phyloP scores from a whole-genome alignment of 768 basidiomycete genomes.

The Boletus speciosus region DNA sequence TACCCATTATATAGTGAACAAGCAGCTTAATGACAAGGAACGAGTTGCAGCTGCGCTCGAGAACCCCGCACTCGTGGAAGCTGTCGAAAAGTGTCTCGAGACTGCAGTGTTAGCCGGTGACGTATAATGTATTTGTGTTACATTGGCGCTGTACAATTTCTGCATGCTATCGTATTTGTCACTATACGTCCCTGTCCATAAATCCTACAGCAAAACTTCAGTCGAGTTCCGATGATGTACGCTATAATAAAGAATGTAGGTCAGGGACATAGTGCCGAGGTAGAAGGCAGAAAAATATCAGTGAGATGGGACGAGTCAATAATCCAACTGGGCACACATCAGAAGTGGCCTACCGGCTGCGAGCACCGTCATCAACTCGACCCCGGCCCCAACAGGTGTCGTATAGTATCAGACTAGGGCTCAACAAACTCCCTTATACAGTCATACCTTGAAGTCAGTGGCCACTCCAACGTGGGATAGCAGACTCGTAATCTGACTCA shows the following conservation, averaged over 20 bases:
- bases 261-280: too few species aligned
- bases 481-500: conserved; percentile 4
- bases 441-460: conserved; percentile 15
- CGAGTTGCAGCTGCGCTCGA: conserved; percentile 96
- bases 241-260: too few species aligned
- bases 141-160: not conserved
- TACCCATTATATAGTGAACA: conserved; percentile 66
- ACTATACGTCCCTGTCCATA: not conserved
- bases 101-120: conserved; percentile 26
- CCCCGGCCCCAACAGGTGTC: not conserved
- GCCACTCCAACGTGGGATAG: conserved; percentile 6
- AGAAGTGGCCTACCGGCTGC: not conserved
- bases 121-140: conserved; percentile 4
- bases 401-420: conserved; percentile 7
- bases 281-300: not conserved
- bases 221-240: not conserved
- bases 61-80: conserved; percentile 80
- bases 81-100: conserved; percentile 76
- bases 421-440: too few species aligned
- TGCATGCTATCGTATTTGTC: not conserved
- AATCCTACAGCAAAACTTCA: not conserved
- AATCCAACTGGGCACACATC: not conserved
- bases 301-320: not conserved
- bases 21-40: conserved; percentile 98
- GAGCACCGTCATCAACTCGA: conserved; percentile 3